Evolutionary conservation across 2,329 filamentous ascomycete genomes (phyloP), one percentile per base, ranked within the genome.

Genomic region (Monilinia fructicola): DNA sequence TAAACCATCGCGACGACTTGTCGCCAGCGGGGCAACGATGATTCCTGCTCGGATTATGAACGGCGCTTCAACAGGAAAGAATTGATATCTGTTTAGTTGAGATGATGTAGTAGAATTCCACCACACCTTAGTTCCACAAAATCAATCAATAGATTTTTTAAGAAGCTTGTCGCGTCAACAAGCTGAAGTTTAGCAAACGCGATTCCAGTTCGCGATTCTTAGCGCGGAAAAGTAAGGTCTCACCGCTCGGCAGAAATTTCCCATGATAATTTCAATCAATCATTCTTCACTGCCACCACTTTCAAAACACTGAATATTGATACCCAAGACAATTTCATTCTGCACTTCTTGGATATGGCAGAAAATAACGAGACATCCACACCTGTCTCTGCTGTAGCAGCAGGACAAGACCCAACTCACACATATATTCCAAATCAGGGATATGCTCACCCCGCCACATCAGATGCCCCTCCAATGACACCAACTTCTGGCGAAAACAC

Each of bases 1-100:
- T 96, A 95, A 93, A 97, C 97, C 74, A 78, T 84, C 64, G 73
- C 71, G 70, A 67, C 58, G 12, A 52, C 48, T 66, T 58, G 59
- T 69, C 50, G 54, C 67, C 54, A 65, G 67, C 59, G 69, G 66
- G 69, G 71, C 68, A 65, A 67, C 50, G 53, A 14, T 23, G 16
- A 65, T 53, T 54, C 40, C 54, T 44, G 18, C 42, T 50, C 46
- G n/a, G 46, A 12, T 28, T 26, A 42, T 56, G 65, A 53, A 65
- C 65, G 64, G 44, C 23, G 65, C 50, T 26, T 55, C n/a, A 55
- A 67, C 23, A 3, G 12, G 9, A 23, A 7, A 23, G 21, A 62
- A 40, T 16, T 61, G 21, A 12, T 61, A 46, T 26, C n/a, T 35
- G 23, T 3, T 38, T 50, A 18, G 6, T 50, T 35, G 16, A 23